These are phyloP conservation scores for Brassica nigra DNA, from an alignment of 345 rosid species.

Conservation along the genomic window DNA sequence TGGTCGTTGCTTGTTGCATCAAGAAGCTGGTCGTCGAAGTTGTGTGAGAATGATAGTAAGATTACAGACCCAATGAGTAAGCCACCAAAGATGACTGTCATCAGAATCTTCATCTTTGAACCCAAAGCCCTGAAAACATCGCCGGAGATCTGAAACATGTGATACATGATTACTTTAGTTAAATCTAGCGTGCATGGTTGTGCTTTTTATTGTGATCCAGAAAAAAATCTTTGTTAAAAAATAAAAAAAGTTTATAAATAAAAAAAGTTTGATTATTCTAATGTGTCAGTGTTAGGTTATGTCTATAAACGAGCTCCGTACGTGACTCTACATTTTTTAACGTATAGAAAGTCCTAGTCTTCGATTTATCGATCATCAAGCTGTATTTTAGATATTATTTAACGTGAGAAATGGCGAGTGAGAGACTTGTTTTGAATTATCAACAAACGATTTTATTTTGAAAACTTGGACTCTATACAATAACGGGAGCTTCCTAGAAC, in stretches of 20 bases:
- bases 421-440: neutral
- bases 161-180: constrained; percentile 28
- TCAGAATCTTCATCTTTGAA: constrained; percentile 31
- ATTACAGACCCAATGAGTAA: constrained; percentile 19
- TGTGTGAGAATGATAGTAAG: constrained; percentile 4
- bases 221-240: too few species aligned
- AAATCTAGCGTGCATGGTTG: constrained; percentile 7
- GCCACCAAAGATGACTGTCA: neutral
- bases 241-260: neutral
- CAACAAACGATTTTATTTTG: neutral
- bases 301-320: constrained; percentile 17
- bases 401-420: constrained; percentile 11
- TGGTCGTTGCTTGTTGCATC: neutral
- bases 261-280: constrained; percentile 18
- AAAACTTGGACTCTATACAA: constrained; percentile 20
- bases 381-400: neutral
- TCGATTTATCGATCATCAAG: constrained; percentile 22
- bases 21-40: constrained; percentile 29
- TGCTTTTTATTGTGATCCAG: constrained; percentile 1
- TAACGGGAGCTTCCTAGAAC: too few species aligned
- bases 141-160: constrained; percentile 27
- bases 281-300: constrained; percentile 24
- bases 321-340: constrained; percentile 32
- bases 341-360: constrained; percentile 13
- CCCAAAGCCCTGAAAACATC: constrained; percentile 16